Conservation (phyloP, 2,329 filamentous ascomycete genomes). For the Fusarium buxicola region DNA sequence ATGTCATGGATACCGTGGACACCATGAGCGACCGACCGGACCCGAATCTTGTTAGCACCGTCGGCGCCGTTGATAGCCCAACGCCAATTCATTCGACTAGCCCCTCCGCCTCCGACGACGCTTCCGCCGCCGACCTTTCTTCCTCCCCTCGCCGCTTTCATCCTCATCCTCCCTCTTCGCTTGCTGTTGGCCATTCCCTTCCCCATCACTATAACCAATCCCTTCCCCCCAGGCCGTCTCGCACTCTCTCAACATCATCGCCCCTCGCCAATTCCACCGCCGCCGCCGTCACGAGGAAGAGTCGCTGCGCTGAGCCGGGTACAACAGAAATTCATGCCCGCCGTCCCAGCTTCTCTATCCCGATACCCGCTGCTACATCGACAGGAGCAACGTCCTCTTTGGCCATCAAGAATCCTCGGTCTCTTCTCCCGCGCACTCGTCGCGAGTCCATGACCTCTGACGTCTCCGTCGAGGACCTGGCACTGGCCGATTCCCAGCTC, state of each 20-base stretch:
- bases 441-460: conserved; percentile 58
- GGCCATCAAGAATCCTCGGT: conserved; percentile 54
- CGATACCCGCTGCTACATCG: conserved; percentile 60
- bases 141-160: conserved; percentile 36
- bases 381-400: conserved; percentile 23
- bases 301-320: conserved; percentile 69
- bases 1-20: conserved; percentile 38
- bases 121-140: conserved; percentile 45
- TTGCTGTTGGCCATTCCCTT: conserved; percentile 28
- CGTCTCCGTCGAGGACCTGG: conserved; percentile 54
- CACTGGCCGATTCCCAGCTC: conserved; percentile 53
- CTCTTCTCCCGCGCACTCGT: conserved; percentile 56
- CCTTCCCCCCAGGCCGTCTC: conserved; percentile 32
- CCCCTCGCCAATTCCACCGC: conserved; percentile 59
- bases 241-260: conserved; percentile 45
- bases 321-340: conserved; percentile 68
- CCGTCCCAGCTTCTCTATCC: conserved; percentile 71
- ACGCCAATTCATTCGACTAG: conserved; percentile 37
- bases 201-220: conserved; percentile 23
- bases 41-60: conserved; percentile 42
- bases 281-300: conserved; percentile 62
- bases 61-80: conserved; percentile 39
- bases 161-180: conserved; percentile 24
- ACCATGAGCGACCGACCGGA: conserved; percentile 39
- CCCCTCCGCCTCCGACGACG: conserved; percentile 45